Conservation (phyloP, 805 yeast genomes). For the Saccharomycopsis olivae region DNA sequence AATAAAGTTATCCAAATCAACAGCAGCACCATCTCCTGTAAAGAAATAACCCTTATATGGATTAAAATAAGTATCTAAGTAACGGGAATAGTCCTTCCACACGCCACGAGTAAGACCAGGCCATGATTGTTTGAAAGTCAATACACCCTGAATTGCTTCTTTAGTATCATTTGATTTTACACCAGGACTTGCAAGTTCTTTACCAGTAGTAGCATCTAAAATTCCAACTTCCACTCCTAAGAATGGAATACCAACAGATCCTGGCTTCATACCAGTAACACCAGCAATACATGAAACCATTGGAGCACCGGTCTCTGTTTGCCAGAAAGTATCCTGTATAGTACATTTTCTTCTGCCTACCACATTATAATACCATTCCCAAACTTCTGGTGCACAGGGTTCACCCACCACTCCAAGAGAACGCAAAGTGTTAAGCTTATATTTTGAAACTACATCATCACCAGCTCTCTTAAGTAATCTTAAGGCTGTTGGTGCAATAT, state of each 20-base stretch:
- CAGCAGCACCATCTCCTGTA: slow-evolving; percentile 85
- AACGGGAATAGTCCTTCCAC: slow-evolving; percentile 66
- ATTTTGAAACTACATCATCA: slow-evolving; percentile 45
- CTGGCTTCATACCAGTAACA: slow-evolving; percentile 73
- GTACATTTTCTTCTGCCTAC: slow-evolving; percentile 63
- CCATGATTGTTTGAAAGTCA: slow-evolving; percentile 66
- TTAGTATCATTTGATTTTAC: neutral
- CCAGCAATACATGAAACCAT: slow-evolving; percentile 68
- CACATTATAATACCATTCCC: slow-evolving; percentile 76
- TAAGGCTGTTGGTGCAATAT: slow-evolving; percentile 78
- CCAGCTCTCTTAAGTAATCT: slow-evolving; percentile 71
- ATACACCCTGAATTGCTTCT: slow-evolving; percentile 70
- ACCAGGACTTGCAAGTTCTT: slow-evolving; percentile 43
- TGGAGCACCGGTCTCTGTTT: slow-evolving; percentile 80
- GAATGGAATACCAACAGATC: slow-evolving; percentile 76
- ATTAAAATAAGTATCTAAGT: slow-evolving; percentile 68
- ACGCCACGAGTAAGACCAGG: slow-evolving; percentile 80
- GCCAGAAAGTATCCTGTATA: slow-evolving; percentile 81
- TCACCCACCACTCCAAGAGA: slow-evolving; percentile 77
- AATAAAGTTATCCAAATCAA: slow-evolving; percentile 73
- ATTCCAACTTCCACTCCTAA: slow-evolving; percentile 70
- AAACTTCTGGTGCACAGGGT: slow-evolving; percentile 75
- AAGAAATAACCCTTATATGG: slow-evolving; percentile 77
- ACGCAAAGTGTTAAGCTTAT: slow-evolving; percentile 54
- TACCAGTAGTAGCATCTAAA: slow-evolving; percentile 65